Conservation (phyloP, 31 red algal genomes). For the Pterothamnion heteromorphum region DNA sequence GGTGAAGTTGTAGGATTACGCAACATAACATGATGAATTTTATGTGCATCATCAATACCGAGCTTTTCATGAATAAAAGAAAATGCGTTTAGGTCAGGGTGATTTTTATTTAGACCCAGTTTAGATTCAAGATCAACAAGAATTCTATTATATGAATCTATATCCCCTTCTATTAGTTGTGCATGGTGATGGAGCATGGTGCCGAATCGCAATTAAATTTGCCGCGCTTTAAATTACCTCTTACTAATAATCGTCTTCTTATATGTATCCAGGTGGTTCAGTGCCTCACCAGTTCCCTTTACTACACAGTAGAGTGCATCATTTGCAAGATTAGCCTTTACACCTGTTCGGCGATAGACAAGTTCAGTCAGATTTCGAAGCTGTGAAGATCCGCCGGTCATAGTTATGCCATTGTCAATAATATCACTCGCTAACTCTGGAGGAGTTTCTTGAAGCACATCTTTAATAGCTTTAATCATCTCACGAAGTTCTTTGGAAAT, state of each 20-base stretch:
- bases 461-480: conserved; percentile 25
- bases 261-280: conserved; percentile 23
- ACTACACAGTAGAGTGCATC: not conserved
- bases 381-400: conserved; percentile 11
- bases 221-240: not conserved
- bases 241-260: not conserved
- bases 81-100: not conserved
- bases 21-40: no score
- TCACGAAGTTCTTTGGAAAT: not conserved
- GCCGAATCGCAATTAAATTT: not conserved
- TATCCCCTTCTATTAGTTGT: not conserved
- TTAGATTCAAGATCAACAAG: not conserved
- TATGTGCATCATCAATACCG: no score
- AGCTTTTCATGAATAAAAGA: no score
- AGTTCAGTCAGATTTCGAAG: conserved; percentile 1
- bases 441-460: not conserved
- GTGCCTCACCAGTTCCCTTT: not conserved
- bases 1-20: no score
- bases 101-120: not conserved
- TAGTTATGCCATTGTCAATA: conserved; percentile 5
- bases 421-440: conserved; percentile 39
- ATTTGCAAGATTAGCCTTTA: not conserved
- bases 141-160: not conserved
- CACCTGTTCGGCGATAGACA: not conserved
- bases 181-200: not conserved